Conservation (phyloP, 1,139 yeast species). For the Kazachstania sp. region DNA sequence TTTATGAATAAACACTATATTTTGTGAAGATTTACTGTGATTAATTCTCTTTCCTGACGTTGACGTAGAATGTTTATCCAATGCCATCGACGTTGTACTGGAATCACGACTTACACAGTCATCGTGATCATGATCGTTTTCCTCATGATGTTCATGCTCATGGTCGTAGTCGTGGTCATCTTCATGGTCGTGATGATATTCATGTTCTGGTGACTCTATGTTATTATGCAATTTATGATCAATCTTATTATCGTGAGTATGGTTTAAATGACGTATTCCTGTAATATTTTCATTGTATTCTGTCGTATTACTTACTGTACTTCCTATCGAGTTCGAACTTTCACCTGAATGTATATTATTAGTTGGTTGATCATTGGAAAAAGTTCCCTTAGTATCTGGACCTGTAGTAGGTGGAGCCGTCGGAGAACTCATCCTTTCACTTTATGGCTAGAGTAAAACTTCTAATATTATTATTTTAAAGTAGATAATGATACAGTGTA, state of each 20-base stretch:
- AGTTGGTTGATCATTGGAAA: not conserved
- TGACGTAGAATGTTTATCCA: not conserved
- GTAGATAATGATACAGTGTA: too few species aligned
- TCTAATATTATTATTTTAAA: too few species aligned
- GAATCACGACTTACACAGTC: not conserved
- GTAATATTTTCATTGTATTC: not conserved
- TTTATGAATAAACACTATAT: constrained; percentile 56
- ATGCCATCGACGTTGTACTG: not conserved
- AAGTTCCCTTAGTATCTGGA: not conserved
- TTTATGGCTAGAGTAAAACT: too few species aligned
- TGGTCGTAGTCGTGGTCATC: not conserved
- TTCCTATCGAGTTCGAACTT: not conserved
- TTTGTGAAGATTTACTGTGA: constrained; percentile 6
- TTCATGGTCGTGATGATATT: not conserved
- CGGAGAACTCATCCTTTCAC: not conserved
- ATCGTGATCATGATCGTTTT: not conserved
- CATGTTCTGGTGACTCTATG: not conserved
- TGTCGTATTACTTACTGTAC: not conserved
- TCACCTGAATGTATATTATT: not conserved
- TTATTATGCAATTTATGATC: not conserved
- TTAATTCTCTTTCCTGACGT: not conserved
- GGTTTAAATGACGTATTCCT: not conserved
- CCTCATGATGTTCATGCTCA: not conserved
- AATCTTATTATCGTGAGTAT: not conserved
- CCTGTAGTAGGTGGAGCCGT: not conserved